Conservation (phyloP, 192 early-diverging fungal species). For the Thamnidium elegans region DNA sequence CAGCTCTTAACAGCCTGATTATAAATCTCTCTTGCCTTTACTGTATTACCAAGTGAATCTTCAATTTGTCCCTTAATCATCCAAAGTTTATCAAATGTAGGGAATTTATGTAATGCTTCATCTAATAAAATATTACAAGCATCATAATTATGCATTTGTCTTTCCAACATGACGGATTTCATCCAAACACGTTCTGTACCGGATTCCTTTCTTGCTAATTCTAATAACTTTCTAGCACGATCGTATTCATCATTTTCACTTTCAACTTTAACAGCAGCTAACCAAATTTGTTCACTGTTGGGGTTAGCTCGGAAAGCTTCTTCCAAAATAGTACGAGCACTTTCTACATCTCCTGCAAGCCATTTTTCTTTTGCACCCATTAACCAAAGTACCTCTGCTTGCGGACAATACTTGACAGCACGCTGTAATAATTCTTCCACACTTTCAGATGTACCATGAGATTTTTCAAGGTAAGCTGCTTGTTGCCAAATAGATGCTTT, state of each 20-base stretch:
- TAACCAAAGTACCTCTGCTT: conserved; percentile 92
- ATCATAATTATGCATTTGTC: conserved; percentile 64
- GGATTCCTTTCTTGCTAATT: conserved; percentile 69
- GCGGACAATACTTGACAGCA: conserved; percentile 86
- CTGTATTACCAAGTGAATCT: conserved; percentile 54
- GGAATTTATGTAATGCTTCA: conserved; percentile 66
- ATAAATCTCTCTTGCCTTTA: conserved; percentile 70
- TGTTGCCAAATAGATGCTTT: conserved; percentile 82
- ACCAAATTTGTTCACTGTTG: conserved; percentile 87
- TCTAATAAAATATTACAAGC: conserved; percentile 68
- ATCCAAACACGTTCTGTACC: conserved; percentile 91
- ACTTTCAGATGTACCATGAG: conserved; percentile 70
- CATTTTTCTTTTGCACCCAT: conserved; percentile 97
- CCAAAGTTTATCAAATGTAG: conserved; percentile 86
- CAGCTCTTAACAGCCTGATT: conserved; percentile 71
- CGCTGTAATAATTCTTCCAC: conserved; percentile 79
- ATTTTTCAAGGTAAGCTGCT: conserved; percentile 86
- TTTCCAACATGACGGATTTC: conserved; percentile 86
- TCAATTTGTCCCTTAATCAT: conserved; percentile 88
- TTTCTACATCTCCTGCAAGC: conserved; percentile 75
- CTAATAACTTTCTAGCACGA: conserved; percentile 73
- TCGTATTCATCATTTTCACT: conserved; percentile 79
- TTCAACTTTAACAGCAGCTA: conserved; percentile 96
- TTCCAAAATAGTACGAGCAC: conserved; percentile 80
- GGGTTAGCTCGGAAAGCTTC: conserved; percentile 90